These are phyloP conservation scores for Boletus mariae DNA, from an alignment of 1,284 basidiomycete genomes.

Conservation along the genomic window DNA sequence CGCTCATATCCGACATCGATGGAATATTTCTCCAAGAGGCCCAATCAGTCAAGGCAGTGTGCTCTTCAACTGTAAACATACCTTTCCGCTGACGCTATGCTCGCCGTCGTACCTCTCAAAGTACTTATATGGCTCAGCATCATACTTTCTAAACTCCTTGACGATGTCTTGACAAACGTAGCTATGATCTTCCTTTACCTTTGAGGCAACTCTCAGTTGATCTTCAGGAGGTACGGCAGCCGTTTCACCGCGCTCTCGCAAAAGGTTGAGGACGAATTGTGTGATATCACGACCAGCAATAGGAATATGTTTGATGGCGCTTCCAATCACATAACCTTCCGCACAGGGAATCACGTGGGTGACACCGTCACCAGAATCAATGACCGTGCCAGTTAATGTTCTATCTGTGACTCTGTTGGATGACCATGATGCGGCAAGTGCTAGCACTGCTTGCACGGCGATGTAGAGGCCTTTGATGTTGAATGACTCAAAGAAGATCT, in stretches of 20 bases:
- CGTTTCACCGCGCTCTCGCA: slow-evolving; percentile 95
- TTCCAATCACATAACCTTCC: slow-evolving; percentile 98
- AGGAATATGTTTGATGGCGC: slow-evolving; percentile 98
- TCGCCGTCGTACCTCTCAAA: slow-evolving; percentile 95
- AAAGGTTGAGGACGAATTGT: slow-evolving; percentile 93
- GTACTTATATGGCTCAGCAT: slow-evolving; percentile 94
- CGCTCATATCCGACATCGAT: slow-evolving; percentile 98
- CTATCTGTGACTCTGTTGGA: slow-evolving; percentile 90
- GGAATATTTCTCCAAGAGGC: slow-evolving; percentile 66
- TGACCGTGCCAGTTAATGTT: slow-evolving; percentile 95
- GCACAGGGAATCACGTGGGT: slow-evolving; percentile 96
- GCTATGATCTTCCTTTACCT: slow-evolving; percentile 97
- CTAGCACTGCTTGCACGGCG: slow-evolving; percentile 98
- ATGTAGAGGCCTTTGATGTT: slow-evolving; percentile 98
- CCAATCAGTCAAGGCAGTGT: background rate
- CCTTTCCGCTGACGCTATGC: slow-evolving; percentile 88
- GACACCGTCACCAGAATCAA: slow-evolving; percentile 98
- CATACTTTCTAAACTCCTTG: slow-evolving; percentile 98
- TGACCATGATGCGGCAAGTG: slow-evolving; percentile 96
- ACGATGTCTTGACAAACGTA: slow-evolving; percentile 99
- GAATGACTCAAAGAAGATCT: slow-evolving; percentile 99
- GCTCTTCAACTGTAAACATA: slow-evolving; percentile 36
- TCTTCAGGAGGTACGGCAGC: slow-evolving; percentile 93
- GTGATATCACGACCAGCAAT: slow-evolving; percentile 98
- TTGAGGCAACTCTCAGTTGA: slow-evolving; percentile 86